Evolutionary conservation across 73 alveolate species (phyloP).

Genomic region (Paramecium octaurelia): DNA sequence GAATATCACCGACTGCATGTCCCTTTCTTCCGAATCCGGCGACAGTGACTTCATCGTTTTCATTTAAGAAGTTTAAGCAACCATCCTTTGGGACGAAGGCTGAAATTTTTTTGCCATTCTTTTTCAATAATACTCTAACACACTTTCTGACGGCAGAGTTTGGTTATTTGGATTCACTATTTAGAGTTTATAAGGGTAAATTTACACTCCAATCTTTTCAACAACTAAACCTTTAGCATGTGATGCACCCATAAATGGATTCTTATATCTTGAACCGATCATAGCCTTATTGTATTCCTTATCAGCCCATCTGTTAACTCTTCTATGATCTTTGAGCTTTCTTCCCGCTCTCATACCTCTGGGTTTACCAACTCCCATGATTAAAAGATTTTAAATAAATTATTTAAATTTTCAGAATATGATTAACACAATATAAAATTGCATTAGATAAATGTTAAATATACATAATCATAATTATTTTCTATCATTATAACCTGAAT

Average conservation of each 20-base stretch:
- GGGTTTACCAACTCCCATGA: conserved; percentile 64
- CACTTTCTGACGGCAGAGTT: conserved; percentile 85
- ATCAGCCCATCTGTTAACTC: conserved; percentile 75
- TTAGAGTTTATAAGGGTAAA: background rate
- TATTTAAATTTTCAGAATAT: background rate
- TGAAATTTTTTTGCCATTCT: conserved; percentile 70
- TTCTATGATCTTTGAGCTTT: conserved; percentile 61
- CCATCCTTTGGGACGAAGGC: conserved; percentile 85
- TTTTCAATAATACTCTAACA: conserved; percentile 76
- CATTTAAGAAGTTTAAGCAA: conserved; percentile 75
- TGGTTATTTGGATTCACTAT: conserved; percentile 77
- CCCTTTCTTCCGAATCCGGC: conserved; percentile 85
- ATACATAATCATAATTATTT: background rate
- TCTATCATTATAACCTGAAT: background rate
- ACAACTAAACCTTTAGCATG: conserved; percentile 79
- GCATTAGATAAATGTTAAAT: background rate
- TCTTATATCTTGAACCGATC: conserved; percentile 75
- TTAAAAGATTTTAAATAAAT: conserved; percentile 36
- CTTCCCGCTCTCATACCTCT: conserved; percentile 65
- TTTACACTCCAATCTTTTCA: conserved; percentile 68
- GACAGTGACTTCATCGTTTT: conserved; percentile 76
- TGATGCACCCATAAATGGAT: conserved; percentile 79
- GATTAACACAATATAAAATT: background rate
- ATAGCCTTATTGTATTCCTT: conserved; percentile 70
- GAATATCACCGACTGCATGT: conserved; percentile 83